Conservation (phyloP, 2,329 filamentous ascomycete species). For the Colletotrichum paranaense region DNA sequence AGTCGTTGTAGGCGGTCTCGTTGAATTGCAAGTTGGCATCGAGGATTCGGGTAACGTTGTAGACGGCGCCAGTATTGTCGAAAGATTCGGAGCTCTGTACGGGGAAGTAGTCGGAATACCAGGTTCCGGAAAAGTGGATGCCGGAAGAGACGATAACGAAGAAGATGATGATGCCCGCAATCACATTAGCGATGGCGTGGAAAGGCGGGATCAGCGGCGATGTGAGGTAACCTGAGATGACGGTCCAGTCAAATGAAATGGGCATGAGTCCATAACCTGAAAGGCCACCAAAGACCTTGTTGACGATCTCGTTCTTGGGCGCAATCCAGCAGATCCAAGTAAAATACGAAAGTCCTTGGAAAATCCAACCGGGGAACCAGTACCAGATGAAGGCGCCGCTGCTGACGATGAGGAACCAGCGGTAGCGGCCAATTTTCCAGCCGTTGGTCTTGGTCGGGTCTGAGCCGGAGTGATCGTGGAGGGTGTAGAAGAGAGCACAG, state of each 20-base stretch:
- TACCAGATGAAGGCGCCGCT: conserved; percentile 66
- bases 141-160: conserved; percentile 67
- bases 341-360: conserved; percentile 70
- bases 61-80: conserved; percentile 71
- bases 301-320: conserved; percentile 69
- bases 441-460: conserved; percentile 64
- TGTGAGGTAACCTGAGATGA: conserved; percentile 65
- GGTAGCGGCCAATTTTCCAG: conserved; percentile 69
- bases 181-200: conserved; percentile 69
- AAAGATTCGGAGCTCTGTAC: conserved; percentile 70
- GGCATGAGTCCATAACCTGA: conserved; percentile 72
- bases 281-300: conserved; percentile 73
- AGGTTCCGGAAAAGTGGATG: conserved; percentile 67
- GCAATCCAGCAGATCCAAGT: conserved; percentile 72
- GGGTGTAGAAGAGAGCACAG: conserved; percentile 70
- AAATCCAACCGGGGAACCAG: conserved; percentile 72
- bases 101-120: conserved; percentile 70
- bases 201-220: conserved; percentile 71
- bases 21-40: conserved; percentile 67
- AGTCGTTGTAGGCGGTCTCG: conserved; percentile 68
- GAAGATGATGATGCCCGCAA: conserved; percentile 63
- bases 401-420: conserved; percentile 66
- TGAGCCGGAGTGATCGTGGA: conserved; percentile 69
- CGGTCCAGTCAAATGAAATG: conserved; percentile 75
- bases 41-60: conserved; percentile 72